Evolutionary conservation across 768 basidiomycete species (phyloP).

Genomic region (Suillus occidentalis): DNA sequence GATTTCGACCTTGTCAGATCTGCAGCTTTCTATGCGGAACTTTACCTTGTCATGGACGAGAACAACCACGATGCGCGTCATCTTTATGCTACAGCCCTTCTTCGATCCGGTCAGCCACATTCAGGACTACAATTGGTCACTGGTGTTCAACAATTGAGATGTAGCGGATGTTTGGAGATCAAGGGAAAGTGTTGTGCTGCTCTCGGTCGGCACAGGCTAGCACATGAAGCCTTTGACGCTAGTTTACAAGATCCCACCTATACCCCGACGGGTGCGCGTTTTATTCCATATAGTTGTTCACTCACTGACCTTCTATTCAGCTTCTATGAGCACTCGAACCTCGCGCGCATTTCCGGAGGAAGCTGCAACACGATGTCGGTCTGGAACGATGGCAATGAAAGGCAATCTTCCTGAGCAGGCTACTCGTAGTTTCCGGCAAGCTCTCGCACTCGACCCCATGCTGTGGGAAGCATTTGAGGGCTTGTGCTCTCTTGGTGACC

Average conservation of each 20-base stretch:
- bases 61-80: constrained; percentile 79
- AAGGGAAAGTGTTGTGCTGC: constrained; percentile 73
- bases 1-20: constrained; percentile 77
- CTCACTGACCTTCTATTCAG: constrained; percentile 35
- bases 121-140: constrained; percentile 75
- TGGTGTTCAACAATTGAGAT: constrained; percentile 56
- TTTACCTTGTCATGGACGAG: constrained; percentile 72
- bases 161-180: constrained; percentile 76
- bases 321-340: constrained; percentile 52
- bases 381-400: constrained; percentile 74
- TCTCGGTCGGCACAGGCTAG: constrained; percentile 76
- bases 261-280: constrained; percentile 56
- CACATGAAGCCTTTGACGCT: constrained; percentile 67
- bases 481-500: constrained; percentile 72
- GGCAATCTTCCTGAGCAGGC: constrained; percentile 79
- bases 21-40: constrained; percentile 88
- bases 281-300: constrained; percentile 8
- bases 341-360: constrained; percentile 68
- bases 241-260: constrained; percentile 54
- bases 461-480: constrained; percentile 95
- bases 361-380: constrained; percentile 72
- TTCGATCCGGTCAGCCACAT: constrained; percentile 68
- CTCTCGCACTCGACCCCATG: constrained; percentile 72
- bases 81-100: constrained; percentile 77
- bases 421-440: constrained; percentile 65